Evolutionary conservation across 768 basidiomycete species (phyloP).

Genomic region (Inosperma sp.): DNA sequence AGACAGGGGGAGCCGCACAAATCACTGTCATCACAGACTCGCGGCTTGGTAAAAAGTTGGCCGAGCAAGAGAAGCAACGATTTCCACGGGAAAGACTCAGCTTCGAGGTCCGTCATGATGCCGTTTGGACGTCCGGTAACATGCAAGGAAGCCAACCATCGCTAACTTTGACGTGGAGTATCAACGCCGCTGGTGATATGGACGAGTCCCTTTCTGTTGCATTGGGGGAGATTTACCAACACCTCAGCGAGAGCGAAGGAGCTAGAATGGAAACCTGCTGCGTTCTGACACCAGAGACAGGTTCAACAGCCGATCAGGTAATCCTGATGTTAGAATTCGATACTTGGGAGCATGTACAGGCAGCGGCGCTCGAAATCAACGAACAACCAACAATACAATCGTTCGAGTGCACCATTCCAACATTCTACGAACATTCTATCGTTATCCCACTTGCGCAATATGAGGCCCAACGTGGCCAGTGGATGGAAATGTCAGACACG

Average conservation of each 20-base stretch:
- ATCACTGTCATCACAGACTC: neutral
- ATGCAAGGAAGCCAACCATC: neutral
- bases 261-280: conserved; percentile 18
- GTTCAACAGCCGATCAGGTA: conserved; percentile 10
- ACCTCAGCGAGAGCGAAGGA: conserved; percentile 7
- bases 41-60: neutral
- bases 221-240: conserved; percentile 5
- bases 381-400: conserved; percentile 25
- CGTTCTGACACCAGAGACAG: conserved; percentile 7
- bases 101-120: conserved; percentile 5
- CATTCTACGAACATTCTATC: conserved; percentile 47
- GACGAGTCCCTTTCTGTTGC: neutral
- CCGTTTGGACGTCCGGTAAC: neutral
- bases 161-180: neutral
- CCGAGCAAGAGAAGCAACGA: conserved; percentile 1
- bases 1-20: conserved; percentile 12
- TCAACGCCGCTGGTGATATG: neutral
- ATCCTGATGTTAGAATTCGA: conserved; percentile 43
- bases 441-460: conserved; percentile 46
- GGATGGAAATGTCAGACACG: conserved; percentile 42
- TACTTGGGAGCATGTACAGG: conserved; percentile 45
- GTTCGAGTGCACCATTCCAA: conserved; percentile 39
- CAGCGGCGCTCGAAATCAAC: conserved; percentile 34
- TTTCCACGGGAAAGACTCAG: neutral
- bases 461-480: conserved; percentile 43